Evolutionary conservation across 2,329 filamentous ascomycete genomes (phyloP), one percentile per base, ranked within the genome.

Genomic region (Magnaporthales sp.): DNA sequence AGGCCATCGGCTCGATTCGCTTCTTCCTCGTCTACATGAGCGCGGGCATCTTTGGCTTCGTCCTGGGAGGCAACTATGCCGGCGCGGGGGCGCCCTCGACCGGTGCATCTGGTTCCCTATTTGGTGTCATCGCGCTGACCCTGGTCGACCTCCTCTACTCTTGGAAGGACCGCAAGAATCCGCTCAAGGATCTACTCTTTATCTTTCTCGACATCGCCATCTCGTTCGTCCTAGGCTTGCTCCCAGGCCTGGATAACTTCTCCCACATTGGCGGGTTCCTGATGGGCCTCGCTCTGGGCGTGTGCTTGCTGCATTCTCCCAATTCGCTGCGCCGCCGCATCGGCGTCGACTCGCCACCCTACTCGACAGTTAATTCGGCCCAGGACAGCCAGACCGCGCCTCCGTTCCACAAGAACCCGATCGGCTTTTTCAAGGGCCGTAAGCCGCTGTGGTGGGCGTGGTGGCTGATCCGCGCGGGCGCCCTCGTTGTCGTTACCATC

Each of bases 361-460:
- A 96, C 73, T 83, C 89, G 2, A 86, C 86, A 2, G 90, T 94
- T 69, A 83, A 82, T 30, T 80, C 82, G 19, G 80, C 79, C 22
- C 80, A 79, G 30, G 76, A 75, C 7, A 78, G 77, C 46, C 80
- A 82, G 61, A 81, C 81, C 26, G 80, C 82, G 22, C 80, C 82
- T 29, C 76, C 80, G 0, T 87, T 90, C 70, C 74, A 86, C 67
- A 86, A 87, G 72, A 86, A 85, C 67, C 86, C 90, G 0, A 75
- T 88, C 4, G 88, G 87, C 6, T 97, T 97, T 78, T 98, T 98
- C 80, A 94, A 93, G 76, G 92, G 92, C 24, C 86, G 95, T 22
- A 97, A 96, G 76, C 90, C 91, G 26, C 83, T 97, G 8, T 99
- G 95, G 95, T 99, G 95, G 95, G 90, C 81, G 6, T 99, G 95